These are phyloP conservation scores for Cymbopogon citratus DNA, from an alignment of 176 grass and related monocot genomes.

Conservation along the genomic window DNA sequence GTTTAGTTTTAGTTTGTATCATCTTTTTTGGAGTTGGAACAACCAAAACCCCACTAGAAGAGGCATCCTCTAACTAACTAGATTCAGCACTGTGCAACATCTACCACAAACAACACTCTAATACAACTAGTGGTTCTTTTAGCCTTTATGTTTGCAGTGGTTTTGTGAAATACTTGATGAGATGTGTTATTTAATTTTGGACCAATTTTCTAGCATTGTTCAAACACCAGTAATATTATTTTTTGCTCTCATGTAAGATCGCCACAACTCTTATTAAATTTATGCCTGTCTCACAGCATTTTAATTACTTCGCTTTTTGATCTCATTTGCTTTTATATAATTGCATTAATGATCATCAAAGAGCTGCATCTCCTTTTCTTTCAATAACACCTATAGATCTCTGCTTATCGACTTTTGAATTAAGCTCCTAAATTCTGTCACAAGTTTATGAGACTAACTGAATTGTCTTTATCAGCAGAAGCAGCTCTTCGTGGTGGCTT, in stretches of 20 bases:
- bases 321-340: background rate
- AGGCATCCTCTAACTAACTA: background rate
- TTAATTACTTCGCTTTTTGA: background rate
- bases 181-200: background rate
- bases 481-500: background rate
- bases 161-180: background rate
- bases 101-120: background rate
- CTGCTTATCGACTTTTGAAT: background rate
- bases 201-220: background rate
- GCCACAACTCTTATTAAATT: background rate
- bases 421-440: background rate
- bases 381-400: background rate
- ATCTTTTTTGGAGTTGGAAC: background rate
- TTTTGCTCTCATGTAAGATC: background rate
- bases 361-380: background rate
- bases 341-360: background rate
- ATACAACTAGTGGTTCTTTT: background rate
- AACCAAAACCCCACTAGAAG: background rate
- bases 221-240: background rate
- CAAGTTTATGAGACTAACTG: conserved; percentile 1
- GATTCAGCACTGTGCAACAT: background rate
- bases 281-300: background rate
- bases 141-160: background rate
- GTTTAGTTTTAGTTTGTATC: background rate
- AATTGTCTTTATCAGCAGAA: conserved; percentile 20